Conservation (phyloP, 2,329 filamentous ascomycete genomes). For the Phyllosticta capitalensis region DNA sequence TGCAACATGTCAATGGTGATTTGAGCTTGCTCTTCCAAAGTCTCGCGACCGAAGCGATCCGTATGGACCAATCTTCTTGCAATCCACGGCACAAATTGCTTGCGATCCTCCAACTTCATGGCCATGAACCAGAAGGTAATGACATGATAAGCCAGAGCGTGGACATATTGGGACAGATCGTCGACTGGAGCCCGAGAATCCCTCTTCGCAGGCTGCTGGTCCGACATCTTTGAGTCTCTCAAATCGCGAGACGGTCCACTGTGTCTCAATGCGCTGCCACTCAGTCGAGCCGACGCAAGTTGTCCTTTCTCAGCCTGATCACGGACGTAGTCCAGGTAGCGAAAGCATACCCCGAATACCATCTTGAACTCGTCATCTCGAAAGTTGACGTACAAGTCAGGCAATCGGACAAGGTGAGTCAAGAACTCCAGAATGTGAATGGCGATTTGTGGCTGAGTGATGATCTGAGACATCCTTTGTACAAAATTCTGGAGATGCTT, state of each 20-base stretch:
- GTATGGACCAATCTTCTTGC: constrained; percentile 71
- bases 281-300: constrained; percentile 21
- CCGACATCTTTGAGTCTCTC: constrained; percentile 7
- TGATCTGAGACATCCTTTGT: constrained; percentile 89
- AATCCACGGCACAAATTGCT: constrained; percentile 82
- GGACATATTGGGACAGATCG: constrained; percentile 86
- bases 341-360: constrained; percentile 90
- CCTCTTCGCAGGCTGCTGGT: neutral
- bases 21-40: constrained; percentile 82
- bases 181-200: constrained; percentile 42
- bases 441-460: constrained; percentile 83
- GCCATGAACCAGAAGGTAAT: constrained; percentile 97
- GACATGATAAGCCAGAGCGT: constrained; percentile 86
- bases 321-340: constrained; percentile 81
- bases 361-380: constrained; percentile 85
- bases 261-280: constrained; percentile 30
- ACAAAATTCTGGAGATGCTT: constrained; percentile 79
- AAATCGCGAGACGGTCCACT: constrained; percentile 36
- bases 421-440: constrained; percentile 95
- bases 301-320: constrained; percentile 44
- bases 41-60: constrained; percentile 63
- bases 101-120: constrained; percentile 72
- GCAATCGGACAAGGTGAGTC: constrained; percentile 76
- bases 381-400: constrained; percentile 78
- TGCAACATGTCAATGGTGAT: constrained; percentile 95